Evolutionary conservation across 2,329 filamentous ascomycete species (phyloP), one percentile per base, ranked within the genome.

Genomic region (Aspergillus candidus): DNA sequence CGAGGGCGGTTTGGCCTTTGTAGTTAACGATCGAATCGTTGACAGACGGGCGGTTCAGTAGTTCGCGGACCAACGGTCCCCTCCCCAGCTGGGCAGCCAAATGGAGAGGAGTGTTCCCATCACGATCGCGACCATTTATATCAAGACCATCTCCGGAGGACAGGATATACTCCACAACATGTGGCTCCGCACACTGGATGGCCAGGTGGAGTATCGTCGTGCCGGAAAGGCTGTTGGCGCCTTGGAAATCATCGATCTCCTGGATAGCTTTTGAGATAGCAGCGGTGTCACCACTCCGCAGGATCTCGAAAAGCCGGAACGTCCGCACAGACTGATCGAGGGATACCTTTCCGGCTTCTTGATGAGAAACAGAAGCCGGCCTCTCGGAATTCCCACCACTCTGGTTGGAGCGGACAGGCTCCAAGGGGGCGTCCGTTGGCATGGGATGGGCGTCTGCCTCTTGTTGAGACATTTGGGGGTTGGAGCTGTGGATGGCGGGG

Each of bases 251-350:
- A 75, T 58, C 68, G 45, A 54, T 74, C 76, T 84, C 54, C 68
- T 70, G 66, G 53, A 96, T 86, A 1, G 86, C 86, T 63, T 84
- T 91, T 27, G 87, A 88, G 57, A 98, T 96, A 32, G 86, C 87
- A 11, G 83, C 84, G 1, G 88, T 94, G 64, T 98, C 91, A 42
- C 93, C 93, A 63, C 80, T 93, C 53, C 91, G 81, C 52, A 98
- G 73, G 34, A 90, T 86, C 70, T 97, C 93, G 61, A 97, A 95
- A 37, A 96, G 81, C 54, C 90, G 83, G 68, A 98, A 98, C 54
- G 94, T 90, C 61, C 86, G 82, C 41, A 98, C 88, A 0, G 91
- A 96, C 67, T 95, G 89, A 63, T 98, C 90, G 46, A 98, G 86
- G 17, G 80, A 82, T 50, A 71, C 65, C 49, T 58, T 61, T 27